These are phyloP conservation scores for Globisporangium solare DNA, from an alignment of 352 stramenopile genomes.

Conservation along the genomic window DNA sequence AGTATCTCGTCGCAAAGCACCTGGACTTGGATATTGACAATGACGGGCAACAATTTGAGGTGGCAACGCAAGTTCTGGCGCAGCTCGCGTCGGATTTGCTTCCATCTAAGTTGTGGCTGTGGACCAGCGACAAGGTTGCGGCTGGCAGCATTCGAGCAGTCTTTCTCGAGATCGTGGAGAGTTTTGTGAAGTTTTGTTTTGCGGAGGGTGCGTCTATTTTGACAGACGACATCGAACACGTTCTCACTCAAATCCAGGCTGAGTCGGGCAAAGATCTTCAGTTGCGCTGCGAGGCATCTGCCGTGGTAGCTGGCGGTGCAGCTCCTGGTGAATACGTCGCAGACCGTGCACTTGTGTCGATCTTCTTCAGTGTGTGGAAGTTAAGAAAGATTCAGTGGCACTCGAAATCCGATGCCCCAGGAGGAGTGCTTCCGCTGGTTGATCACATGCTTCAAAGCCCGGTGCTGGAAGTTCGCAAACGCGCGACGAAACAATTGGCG, in stretches of 20 bases:
- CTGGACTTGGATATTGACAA: conserved; percentile 14
- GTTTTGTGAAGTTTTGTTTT: conserved; percentile 31
- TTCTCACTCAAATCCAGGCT: conserved; percentile 16
- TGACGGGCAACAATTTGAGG: conserved; percentile 6
- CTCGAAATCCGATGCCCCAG: conserved; percentile 2
- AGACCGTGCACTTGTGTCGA: conserved; percentile 44
- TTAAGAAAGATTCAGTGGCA: conserved; percentile 10
- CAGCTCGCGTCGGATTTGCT: conserved; percentile 31
- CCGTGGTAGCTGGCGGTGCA: not conserved
- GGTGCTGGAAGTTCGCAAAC: conserved; percentile 63
- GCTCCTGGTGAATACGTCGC: conserved; percentile 36
- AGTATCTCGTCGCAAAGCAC: conserved; percentile 41
- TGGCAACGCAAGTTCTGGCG: conserved; percentile 22
- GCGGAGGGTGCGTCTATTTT: conserved; percentile 10
- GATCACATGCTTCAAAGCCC: conserved; percentile 32
- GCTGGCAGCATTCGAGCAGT: conserved; percentile 44
- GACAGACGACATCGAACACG: conserved; percentile 12
- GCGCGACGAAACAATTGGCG: conserved; percentile 46
- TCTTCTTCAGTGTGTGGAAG: conserved; percentile 28
- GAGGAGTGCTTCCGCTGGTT: conserved; percentile 15
- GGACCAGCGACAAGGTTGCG: conserved; percentile 21
- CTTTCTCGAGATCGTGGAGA: conserved; percentile 43
- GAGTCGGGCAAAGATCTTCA: conserved; percentile 29
- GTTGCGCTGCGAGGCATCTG: conserved; percentile 15
- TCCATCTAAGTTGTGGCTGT: conserved; percentile 44